A percentile compares a stretch with the other conserved stretches of the same genome.
phyloP scores from a whole-genome alignment of 345 rosid species.

The Microthlaspi erraticum region DNA sequence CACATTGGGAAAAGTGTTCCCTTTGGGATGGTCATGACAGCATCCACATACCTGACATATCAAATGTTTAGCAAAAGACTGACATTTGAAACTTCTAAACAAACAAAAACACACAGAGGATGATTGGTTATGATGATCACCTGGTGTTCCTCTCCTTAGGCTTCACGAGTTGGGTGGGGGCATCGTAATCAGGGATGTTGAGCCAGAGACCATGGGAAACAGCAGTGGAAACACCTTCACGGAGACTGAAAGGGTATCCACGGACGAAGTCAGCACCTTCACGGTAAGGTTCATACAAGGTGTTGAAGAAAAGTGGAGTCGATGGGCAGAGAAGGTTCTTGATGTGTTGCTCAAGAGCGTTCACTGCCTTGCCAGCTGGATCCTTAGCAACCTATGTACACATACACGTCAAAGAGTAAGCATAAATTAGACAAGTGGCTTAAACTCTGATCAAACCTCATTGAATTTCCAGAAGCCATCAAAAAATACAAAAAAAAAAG shows the following conservation, averaged over 20 bases:
- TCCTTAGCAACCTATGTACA: conserved; percentile 82
- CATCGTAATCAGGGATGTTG: conserved; percentile 98
- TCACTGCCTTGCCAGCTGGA: conserved; percentile 77
- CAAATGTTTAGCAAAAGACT: conserved; percentile 1
- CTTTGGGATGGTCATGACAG: conserved; percentile 90
- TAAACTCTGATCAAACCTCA: not conserved
- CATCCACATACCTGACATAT: conserved; percentile 74
- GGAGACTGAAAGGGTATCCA: conserved; percentile 93
- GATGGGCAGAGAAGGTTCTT: conserved; percentile 86
- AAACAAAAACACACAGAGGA: not conserved
- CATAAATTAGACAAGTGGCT: not conserved
- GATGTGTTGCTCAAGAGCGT: conserved; percentile 96
- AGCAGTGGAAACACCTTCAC: conserved; percentile 95
- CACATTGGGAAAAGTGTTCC: conserved; percentile 98
- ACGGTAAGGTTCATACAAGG: conserved; percentile 85
- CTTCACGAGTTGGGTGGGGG: conserved; percentile 99
- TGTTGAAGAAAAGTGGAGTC: conserved; percentile 96
- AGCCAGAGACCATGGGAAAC: conserved; percentile 99
- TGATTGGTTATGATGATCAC: conserved; percentile 35
- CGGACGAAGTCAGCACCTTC: conserved; percentile 97
- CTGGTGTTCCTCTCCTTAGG: conserved; percentile 91
- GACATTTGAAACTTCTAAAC: not conserved
- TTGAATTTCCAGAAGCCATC: not conserved
- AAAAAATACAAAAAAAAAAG: not conserved
- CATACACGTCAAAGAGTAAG: conserved; percentile 9